Evolutionary conservation across 805 yeast species (phyloP).

Genomic region (Barnettozyma vustinii): DNA sequence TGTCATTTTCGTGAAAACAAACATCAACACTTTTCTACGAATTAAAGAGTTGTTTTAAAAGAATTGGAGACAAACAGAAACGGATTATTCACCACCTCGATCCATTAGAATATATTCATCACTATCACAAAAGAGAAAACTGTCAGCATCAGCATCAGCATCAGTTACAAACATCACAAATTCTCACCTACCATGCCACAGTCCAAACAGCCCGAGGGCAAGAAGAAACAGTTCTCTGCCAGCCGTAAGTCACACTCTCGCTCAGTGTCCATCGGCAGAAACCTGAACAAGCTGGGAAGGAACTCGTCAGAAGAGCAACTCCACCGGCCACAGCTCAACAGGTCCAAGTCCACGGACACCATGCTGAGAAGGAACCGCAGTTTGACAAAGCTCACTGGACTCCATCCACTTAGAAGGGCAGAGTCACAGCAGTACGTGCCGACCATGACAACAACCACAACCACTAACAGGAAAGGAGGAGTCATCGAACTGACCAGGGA

Average conservation of each 20-base stretch:
- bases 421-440: slow-evolving; percentile 17
- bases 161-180: background rate
- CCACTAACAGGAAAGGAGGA: slow-evolving; percentile 3
- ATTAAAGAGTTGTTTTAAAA: background rate
- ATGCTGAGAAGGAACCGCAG: slow-evolving; percentile 16
- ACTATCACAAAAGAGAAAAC: too few species aligned
- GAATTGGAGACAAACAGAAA: background rate
- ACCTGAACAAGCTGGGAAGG: slow-evolving; percentile 20
- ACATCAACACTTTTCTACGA: background rate
- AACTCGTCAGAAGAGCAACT: slow-evolving; percentile 3
- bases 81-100: too few species aligned
- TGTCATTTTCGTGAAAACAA: background rate
- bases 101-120: too few species aligned
- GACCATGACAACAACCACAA: slow-evolving; percentile 2
- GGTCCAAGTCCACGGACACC: slow-evolving; percentile 24
- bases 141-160: too few species aligned
- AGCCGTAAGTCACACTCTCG: slow-evolving; percentile 16
- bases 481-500: slow-evolving; percentile 14
- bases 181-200: background rate
- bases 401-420: slow-evolving; percentile 22
- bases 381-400: slow-evolving; percentile 17
- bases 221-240: slow-evolving; percentile 22
- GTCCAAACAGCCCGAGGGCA: slow-evolving; percentile 7
- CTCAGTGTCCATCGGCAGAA: slow-evolving; percentile 24
- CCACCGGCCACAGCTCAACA: slow-evolving; percentile 17